These are phyloP conservation scores for Aspergillus niger DNA, from an alignment of 2,329 filamentous ascomycete species.

Conservation along the genomic window DNA sequence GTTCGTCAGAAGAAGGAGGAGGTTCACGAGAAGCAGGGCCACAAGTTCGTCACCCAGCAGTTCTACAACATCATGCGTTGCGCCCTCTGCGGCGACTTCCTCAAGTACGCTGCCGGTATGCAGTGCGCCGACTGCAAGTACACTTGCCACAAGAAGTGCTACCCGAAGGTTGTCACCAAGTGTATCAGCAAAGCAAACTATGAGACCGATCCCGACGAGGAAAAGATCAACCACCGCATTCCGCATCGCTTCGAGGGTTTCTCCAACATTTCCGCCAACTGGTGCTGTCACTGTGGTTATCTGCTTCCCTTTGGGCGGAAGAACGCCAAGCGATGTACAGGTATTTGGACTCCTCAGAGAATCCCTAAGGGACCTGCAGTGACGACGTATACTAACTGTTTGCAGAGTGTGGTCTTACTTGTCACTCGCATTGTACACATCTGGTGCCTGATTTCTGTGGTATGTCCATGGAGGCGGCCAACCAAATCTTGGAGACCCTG, in stretches of 20 bases:
- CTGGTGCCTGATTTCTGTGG: slow-evolving; percentile 98
- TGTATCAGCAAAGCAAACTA: slow-evolving; percentile 99
- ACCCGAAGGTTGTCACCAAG: slow-evolving; percentile 94
- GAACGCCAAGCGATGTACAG: slow-evolving; percentile 87
- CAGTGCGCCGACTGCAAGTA: slow-evolving; percentile 99
- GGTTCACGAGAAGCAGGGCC: slow-evolving; percentile 96
- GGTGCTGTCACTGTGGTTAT: slow-evolving; percentile 99
- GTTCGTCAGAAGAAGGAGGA: slow-evolving; percentile 98
- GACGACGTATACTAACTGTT: slow-evolving; percentile 7
- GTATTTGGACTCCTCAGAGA: slow-evolving; percentile 49
- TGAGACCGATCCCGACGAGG: slow-evolving; percentile 96
- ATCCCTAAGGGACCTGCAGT: not conserved
- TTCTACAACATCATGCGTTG: slow-evolving; percentile 99
- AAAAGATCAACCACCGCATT: slow-evolving; percentile 99
- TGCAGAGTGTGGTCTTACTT: slow-evolving; percentile 85
- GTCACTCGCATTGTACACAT: slow-evolving; percentile 87
- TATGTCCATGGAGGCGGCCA: slow-evolving; percentile 97
- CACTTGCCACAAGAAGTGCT: slow-evolving; percentile 98
- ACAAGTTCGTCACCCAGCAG: slow-evolving; percentile 98
- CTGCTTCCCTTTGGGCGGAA: slow-evolving; percentile 93
- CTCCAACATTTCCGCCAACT: slow-evolving; percentile 96
- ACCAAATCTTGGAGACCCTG: slow-evolving; percentile 87
- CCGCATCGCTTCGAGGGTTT: slow-evolving; percentile 97
- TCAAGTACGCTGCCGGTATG: slow-evolving; percentile 98
- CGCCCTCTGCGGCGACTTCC: slow-evolving; percentile 93